Base-by-base conservation (phyloP, 345 rosid species). In the Moringa oleifera region DNA sequence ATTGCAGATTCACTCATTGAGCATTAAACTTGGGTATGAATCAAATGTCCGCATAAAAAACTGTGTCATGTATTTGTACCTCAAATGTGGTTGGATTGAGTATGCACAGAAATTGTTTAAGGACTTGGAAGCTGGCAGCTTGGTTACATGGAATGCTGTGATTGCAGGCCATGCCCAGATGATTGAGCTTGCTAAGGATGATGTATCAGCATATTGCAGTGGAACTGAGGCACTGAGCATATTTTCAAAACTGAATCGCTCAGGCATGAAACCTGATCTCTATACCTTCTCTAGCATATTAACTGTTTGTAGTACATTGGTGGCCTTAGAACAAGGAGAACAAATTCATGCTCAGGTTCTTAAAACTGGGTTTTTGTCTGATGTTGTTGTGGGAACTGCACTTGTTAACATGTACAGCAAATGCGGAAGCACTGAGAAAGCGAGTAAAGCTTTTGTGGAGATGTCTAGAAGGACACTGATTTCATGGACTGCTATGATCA, bases 101-200 rank as follows among this genome's bases (percentile, higher is more conserved):
- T 77, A 80, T 66, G 82, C 84, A 11, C 51, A 64, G 45, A 63
- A 62, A 33, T 52, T 80, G 63, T 78, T 82, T 56, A 51, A 65
- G 60, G 65, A 25, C 28, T 63, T 67, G 67, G 71, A 70, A 55
- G 23, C 51, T 41, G 59, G 61, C 54, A 73, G 76, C 75, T 67
- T 80, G 76, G 82, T 85, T 45, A 77, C 87, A 18, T 80, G 82
- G 85, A 85, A 82, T 59, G 75, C 85, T 18, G 68, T 85, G 71
- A 85, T 85, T 9, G 77, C 87, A 18, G 87, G 87, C 65, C 71
- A 78, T 63, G 82, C 78, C 23, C 82, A 79, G 54, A 74, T 77
- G 64, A 78, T 82, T 71, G 76, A 79, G 60, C 62, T 74, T 23
- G 76, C 75, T 16, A 55, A 71, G 53, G 82, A 76, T 64, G 64